These are phyloP conservation scores for Metschnikowia corniflorae DNA, from an alignment of 805 yeast genomes.

Conservation along the genomic window DNA sequence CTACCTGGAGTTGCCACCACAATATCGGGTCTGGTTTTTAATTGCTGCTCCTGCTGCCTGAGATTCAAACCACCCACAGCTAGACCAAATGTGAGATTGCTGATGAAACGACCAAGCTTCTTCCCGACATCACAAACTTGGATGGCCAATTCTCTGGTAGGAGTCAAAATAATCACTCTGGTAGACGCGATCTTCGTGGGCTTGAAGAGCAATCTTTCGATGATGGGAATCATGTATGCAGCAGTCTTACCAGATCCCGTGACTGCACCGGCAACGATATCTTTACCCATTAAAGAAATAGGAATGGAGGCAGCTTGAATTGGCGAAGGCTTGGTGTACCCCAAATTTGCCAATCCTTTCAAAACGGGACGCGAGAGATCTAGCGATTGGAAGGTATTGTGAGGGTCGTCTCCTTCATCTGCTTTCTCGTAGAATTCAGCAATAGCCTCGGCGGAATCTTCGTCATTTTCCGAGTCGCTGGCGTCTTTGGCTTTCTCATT, in stretches of 20 bases:
- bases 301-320: conserved; percentile 94
- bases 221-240: conserved; percentile 93
- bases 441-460: conserved; percentile 77
- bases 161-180: conserved; percentile 85
- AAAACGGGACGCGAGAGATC: conserved; percentile 87
- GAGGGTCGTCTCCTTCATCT: conserved; percentile 45
- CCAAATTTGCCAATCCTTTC: conserved; percentile 75
- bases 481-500: conserved; percentile 18
- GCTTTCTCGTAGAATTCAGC: conserved; percentile 63
- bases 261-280: conserved; percentile 97
- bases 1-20: conserved; percentile 99
- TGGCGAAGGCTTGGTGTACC: conserved; percentile 87
- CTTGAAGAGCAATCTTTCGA: conserved; percentile 86
- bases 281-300: conserved; percentile 88
- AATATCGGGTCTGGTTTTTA: conserved; percentile 88
- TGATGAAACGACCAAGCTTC: conserved; percentile 73
- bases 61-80: conserved; percentile 98
- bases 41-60: conserved; percentile 92
- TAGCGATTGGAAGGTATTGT: conserved; percentile 68
- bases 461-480: conserved; percentile 32
- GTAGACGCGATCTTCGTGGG: conserved; percentile 85
- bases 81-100: conserved; percentile 78
- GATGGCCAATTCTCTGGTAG: conserved; percentile 96
- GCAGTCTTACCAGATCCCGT: conserved; percentile 99
- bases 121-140: conserved; percentile 94